Conservation (phyloP, 176 grass and related monocot species). For the Hsuehochloa calcarea region DNA sequence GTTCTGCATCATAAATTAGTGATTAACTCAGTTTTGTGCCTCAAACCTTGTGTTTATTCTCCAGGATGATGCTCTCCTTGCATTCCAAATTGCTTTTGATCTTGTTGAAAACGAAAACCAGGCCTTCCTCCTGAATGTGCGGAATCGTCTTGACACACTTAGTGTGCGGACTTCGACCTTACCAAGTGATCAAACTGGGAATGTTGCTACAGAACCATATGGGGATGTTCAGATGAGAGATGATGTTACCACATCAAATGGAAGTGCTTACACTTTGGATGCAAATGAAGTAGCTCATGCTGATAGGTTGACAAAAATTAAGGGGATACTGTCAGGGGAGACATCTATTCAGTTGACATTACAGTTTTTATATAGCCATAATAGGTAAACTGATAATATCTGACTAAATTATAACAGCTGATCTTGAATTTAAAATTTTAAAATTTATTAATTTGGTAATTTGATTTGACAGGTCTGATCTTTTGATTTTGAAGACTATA, state of each 20-base stretch:
- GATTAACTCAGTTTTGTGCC: not conserved
- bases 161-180: conserved; percentile 19
- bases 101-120: conserved; percentile 98
- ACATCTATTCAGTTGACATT: conserved; percentile 90
- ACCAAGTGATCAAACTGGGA: conserved; percentile 45
- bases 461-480: conserved; percentile 71
- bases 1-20: not conserved
- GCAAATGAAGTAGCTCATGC: conserved; percentile 53
- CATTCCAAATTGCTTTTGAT: conserved; percentile 94
- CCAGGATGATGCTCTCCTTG: conserved; percentile 83
- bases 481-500: conserved; percentile 97
- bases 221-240: conserved; percentile 91
- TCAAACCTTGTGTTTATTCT: conserved; percentile 25
- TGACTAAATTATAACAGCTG: not conserved
- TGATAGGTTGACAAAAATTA: conserved; percentile 80
- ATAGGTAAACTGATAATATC: conserved; percentile 47
- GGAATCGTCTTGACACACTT: conserved; percentile 41
- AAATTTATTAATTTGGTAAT: conserved; percentile 31
- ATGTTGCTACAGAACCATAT: conserved; percentile 37
- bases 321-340: conserved; percentile 95
- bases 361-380: conserved; percentile 97
- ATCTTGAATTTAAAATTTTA: not conserved
- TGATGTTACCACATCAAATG: conserved; percentile 53
- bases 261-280: conserved; percentile 59
- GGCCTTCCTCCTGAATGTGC: conserved; percentile 83